Evolutionary conservation across 2,329 filamentous ascomycete species (phyloP).

Genomic region (Immersiporthe knoxdaviesiana): DNA sequence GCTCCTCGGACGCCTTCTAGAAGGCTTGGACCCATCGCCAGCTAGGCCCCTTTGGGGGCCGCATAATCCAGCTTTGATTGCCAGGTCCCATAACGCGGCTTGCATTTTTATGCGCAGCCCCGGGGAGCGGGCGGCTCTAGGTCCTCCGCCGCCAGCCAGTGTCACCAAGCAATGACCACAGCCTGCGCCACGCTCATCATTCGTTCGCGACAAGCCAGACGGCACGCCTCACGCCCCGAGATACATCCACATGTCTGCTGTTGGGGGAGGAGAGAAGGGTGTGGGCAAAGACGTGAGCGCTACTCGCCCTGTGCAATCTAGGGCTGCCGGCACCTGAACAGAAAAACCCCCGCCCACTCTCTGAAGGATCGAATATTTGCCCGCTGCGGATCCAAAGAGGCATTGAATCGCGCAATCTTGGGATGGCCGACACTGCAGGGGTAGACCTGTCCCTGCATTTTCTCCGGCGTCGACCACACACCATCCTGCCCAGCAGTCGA

Average conservation of each 20-base stretch:
- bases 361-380: conserved; percentile 21
- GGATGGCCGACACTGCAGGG: conserved; percentile 35
- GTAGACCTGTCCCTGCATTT: conserved; percentile 24
- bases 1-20: conserved; percentile 41
- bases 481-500: conserved; percentile 25
- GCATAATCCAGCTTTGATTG: conserved; percentile 55
- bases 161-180: conserved; percentile 31
- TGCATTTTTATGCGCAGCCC: conserved; percentile 51
- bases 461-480: conserved; percentile 24
- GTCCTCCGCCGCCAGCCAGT: conserved; percentile 19
- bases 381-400: conserved; percentile 32
- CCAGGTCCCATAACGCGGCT: conserved; percentile 49
- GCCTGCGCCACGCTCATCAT: conserved; percentile 28
- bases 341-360: neutral
- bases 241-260: conserved; percentile 1
- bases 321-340: conserved; percentile 3
- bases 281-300: neutral
- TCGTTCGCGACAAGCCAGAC: conserved; percentile 4
- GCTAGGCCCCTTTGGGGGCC: conserved; percentile 36
- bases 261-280: neutral
- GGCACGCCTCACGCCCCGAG: neutral
- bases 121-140: conserved; percentile 27
- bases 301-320: neutral
- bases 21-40: conserved; percentile 39
- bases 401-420: conserved; percentile 47